These are phyloP conservation scores for Aethionema arabicum DNA, from an alignment of 345 rosid genomes.

Conservation along the genomic window DNA sequence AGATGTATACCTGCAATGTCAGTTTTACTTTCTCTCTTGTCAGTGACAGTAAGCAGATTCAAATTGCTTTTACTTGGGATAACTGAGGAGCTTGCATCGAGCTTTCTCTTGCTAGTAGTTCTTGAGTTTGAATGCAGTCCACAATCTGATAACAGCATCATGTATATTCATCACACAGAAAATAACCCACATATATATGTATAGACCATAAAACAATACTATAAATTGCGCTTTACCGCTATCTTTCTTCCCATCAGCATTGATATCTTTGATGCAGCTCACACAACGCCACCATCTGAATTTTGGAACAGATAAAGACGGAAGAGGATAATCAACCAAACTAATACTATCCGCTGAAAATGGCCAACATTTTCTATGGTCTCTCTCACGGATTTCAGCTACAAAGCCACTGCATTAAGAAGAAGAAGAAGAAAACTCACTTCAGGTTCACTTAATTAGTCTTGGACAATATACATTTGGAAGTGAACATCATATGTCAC, in stretches of 20 bases:
- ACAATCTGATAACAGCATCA: slow-evolving; percentile 28
- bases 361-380: slow-evolving; percentile 58
- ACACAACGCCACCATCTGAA: slow-evolving; percentile 57
- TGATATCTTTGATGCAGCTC: slow-evolving; percentile 43
- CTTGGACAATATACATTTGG: slow-evolving; percentile 7
- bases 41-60: slow-evolving; percentile 30
- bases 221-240: not conserved
- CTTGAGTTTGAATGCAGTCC: slow-evolving; percentile 32
- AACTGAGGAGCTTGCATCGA: slow-evolving; percentile 32
- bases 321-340: slow-evolving; percentile 41
- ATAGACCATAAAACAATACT: slow-evolving; percentile 6
- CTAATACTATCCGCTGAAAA: slow-evolving; percentile 46
- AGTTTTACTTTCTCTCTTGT: slow-evolving; percentile 36
- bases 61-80: slow-evolving; percentile 28
- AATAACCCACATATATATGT: slow-evolving; percentile 32
- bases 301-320: slow-evolving; percentile 53
- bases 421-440: slow-evolving; percentile 3
- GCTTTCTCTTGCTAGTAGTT: slow-evolving; percentile 26
- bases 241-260: slow-evolving; percentile 31
- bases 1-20: slow-evolving; percentile 42
- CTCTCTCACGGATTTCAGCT: slow-evolving; percentile 49
- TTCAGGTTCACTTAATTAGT: slow-evolving; percentile 7
- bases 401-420: slow-evolving; percentile 58
- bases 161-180: slow-evolving; percentile 23
- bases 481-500: slow-evolving; percentile 16